Evolutionary conservation across 2,329 filamentous ascomycete genomes (phyloP), one percentile per base, ranked within the genome.

Genomic region (Hysterium pulicare): DNA sequence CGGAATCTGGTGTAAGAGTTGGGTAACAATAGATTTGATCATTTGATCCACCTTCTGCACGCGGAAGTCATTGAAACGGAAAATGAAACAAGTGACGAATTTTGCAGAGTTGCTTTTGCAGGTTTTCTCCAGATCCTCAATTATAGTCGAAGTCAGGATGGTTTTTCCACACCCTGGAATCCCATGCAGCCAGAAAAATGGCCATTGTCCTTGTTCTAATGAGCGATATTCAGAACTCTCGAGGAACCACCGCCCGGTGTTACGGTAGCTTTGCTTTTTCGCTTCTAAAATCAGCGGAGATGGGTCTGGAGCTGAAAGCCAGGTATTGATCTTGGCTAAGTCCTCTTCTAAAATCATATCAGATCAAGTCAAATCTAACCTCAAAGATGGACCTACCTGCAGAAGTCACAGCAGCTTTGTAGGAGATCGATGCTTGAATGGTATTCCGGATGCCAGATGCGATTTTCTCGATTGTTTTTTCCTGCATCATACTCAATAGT

Each of bases 131-230:
- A 64, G 7, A 38, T 61, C 40, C 42, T 66, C 38, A n/a, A 71
- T 53, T 20, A 71, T 48, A 2, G 57, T 65, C 5, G 63, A 69
- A 44, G 61, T 64, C 0, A 72, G 55, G 40, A 72, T 53, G 0
- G 67, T 71, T 46, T 72, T 72, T 9, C 71, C 69, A 37, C 68
- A 72, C 28, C 69, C 69, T 15, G 65, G 58, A 17, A 68, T 69
- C 1, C 69, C 66, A 47, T 68, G 42, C 5, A 71, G 56, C 67
- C 66, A 72, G 0, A 71, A 43, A 41, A 56, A 55, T 5, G 61
- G 10, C 51, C 52, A 13, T 38, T 22, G 11, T 36, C 32, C 1
- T 23, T 47, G 42, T 61, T 68, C 69, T 67, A 71, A 10, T 33
- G 33, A 0, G 10, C 11, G n/a, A 41, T 64, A 71, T 3, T 41